Conservation (phyloP, 257 asterid species). For the Echites panduratus region DNA sequence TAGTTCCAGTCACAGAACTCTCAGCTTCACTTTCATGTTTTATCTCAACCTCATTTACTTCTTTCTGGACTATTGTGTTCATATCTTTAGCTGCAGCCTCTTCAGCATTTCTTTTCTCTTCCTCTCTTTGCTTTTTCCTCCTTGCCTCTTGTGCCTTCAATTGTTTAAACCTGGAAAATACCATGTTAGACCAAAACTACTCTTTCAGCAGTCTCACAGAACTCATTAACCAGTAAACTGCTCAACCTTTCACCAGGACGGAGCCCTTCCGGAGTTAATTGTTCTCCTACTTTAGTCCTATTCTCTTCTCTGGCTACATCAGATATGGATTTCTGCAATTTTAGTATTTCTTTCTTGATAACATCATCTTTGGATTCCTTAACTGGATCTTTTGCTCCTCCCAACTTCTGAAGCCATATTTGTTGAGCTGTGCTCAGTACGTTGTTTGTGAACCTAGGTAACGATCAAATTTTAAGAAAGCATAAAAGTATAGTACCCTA, state of each 20-base stretch:
- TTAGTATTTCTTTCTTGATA: conserved; percentile 40
- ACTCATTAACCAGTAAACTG: background rate
- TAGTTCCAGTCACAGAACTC: conserved; percentile 14
- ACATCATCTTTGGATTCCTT: conserved; percentile 41
- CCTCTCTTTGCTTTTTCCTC: conserved; percentile 56
- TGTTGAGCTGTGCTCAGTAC: conserved; percentile 84
- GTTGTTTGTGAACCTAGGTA: conserved; percentile 85
- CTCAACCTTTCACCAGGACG: conserved; percentile 90
- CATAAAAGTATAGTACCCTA: background rate
- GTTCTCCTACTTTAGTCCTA: conserved; percentile 35
- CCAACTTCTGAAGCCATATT: conserved; percentile 84
- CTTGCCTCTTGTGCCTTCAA: conserved; percentile 88
- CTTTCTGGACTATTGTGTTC: conserved; percentile 26
- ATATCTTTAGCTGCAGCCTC: conserved; percentile 34
- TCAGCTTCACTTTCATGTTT: conserved; percentile 20
- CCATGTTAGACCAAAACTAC: conserved; percentile 6
- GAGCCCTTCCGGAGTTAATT: conserved; percentile 44
- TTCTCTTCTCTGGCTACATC: conserved; percentile 39
- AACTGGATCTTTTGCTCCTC: conserved; percentile 72
- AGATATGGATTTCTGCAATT: conserved; percentile 37
- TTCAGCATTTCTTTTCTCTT: conserved; percentile 49
- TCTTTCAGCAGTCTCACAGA: conserved; percentile 4
- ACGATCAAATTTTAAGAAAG: background rate
- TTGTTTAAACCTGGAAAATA: conserved; percentile 67
- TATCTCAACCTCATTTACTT: conserved; percentile 22